Base-by-base conservation (phyloP, 2,329 filamentous ascomycete genomes). In the Arthrobotrys entomopaga region DNA sequence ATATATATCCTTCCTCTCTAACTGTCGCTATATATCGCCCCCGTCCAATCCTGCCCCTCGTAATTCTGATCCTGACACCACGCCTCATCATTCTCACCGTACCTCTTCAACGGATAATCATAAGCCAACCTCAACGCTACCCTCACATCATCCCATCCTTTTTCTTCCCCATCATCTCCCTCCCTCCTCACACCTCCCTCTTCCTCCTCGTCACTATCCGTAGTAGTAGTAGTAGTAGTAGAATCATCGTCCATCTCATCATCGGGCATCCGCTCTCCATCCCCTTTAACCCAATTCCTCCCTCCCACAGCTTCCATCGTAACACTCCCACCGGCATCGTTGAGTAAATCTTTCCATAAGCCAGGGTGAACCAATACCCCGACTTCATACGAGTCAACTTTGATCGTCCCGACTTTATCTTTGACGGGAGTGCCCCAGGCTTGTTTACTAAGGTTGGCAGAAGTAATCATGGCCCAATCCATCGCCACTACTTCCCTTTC, bases 381-480 rank as follows among this genome's bases (percentile, higher is more conserved):
- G 34, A 92, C 86, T 80, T 97, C 93, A 83, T 90, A 97, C 29
- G 91, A 95, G 69, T 90, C 88, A 26, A 96, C 87, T 29, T 92
- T 83, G 78, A 80, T 81, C 1, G 66, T 69, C 6, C 20, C 24
- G 1, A 34, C 7, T 13, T 38, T 38, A 1, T 50, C 42, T 26
- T 71, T 76, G 10, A 52, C 59, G 4, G 72, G 46, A 54, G 90
- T 88, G 0, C 93, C 93, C 93, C 93, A 97, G 0, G 93, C 93
- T 81, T 96, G 92, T 75, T 89, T 94, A 1, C 91, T 95, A 1
- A 97, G 81, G 77, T 96, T 97, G n/a, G 93, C 92, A n/a, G 91
- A 95, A 0, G 92, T 96, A 1, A 96, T 80, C 76, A 97, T 84
- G 1, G 91, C 92, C 93, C 93, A 97, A 79, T 95, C 65, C 67